These are phyloP conservation scores for Diaporthe capsici DNA, from an alignment of 2,329 filamentous ascomycete genomes.

Conservation along the genomic window DNA sequence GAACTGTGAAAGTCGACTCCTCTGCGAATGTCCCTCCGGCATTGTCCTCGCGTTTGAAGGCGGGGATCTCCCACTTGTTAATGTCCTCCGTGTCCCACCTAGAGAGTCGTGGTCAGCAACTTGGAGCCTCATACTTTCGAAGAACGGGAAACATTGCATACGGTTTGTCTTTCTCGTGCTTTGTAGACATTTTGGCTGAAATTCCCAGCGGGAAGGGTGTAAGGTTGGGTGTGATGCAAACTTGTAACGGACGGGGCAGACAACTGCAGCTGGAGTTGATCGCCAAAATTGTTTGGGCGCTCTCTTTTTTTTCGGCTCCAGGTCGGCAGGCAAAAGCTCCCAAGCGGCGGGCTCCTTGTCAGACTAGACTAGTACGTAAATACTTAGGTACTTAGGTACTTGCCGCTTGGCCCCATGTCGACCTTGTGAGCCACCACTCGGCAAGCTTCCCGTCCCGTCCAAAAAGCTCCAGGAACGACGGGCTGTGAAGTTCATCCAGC, in stretches of 20 bases:
- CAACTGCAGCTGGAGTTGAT: constrained; percentile 1
- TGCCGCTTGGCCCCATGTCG: background rate
- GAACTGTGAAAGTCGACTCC: constrained; percentile 88
- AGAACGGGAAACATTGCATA: background rate
- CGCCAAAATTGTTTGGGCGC: constrained; percentile 25
- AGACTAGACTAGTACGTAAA: background rate
- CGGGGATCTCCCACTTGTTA: constrained; percentile 95
- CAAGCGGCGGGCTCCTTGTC: background rate
- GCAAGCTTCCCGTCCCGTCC: constrained; percentile 12
- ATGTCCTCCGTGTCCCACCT: constrained; percentile 94
- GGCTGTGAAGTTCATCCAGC: background rate
- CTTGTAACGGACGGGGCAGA: background rate
- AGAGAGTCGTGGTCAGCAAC: constrained; percentile 12
- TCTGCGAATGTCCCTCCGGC: constrained; percentile 87
- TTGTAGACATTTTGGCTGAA: constrained; percentile 79
- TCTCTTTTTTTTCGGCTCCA: constrained; percentile 19
- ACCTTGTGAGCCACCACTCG: constrained; percentile 1
- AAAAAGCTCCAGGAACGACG: background rate
- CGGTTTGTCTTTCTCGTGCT: constrained; percentile 89
- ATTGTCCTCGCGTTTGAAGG: constrained; percentile 90
- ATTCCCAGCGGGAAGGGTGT: background rate
- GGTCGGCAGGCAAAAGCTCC: constrained; percentile 14
- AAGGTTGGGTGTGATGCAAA: background rate
- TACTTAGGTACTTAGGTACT: constrained; percentile 2
- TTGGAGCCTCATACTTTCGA: background rate